These are phyloP conservation scores for Carpinus viminea DNA, from an alignment of 306 rosid species.

Conservation along the genomic window DNA sequence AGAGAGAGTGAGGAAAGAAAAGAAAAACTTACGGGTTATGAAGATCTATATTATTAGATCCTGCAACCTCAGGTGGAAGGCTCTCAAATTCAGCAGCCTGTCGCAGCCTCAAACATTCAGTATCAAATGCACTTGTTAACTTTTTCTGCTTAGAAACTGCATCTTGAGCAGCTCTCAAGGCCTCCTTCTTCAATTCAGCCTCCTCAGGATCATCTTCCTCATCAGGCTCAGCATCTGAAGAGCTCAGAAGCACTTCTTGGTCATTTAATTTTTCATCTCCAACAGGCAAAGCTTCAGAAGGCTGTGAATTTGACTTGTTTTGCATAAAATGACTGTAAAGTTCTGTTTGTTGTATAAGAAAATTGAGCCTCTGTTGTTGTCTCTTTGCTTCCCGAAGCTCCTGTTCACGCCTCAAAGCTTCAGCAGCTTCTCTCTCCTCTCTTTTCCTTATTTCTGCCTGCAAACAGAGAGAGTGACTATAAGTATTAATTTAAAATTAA, in stretches of 20 bases:
- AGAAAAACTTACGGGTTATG: slow-evolving; percentile 75
- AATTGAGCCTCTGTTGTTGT: slow-evolving; percentile 96
- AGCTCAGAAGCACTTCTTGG: slow-evolving; percentile 46
- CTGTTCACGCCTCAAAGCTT: slow-evolving; percentile 92
- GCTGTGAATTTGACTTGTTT: slow-evolving; percentile 76
- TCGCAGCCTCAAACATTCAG: slow-evolving; percentile 80
- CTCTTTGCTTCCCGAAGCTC: slow-evolving; percentile 98
- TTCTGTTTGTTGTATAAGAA: slow-evolving; percentile 98
- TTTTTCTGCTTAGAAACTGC: slow-evolving; percentile 92
- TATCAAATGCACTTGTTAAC: slow-evolving; percentile 82
- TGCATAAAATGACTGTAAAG: slow-evolving; percentile 98
- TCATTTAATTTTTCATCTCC: slow-evolving; percentile 53
- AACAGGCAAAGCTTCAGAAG: slow-evolving; percentile 58
- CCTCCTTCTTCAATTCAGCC: slow-evolving; percentile 88
- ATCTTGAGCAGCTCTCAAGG: slow-evolving; percentile 96
- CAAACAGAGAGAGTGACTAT: slow-evolving; percentile 23
- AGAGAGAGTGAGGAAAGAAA: not conserved
- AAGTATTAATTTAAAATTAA: not conserved
- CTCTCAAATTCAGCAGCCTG: slow-evolving; percentile 72
- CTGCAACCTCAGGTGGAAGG: slow-evolving; percentile 72
- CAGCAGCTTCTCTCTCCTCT: slow-evolving; percentile 98
- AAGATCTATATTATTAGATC: slow-evolving; percentile 93
- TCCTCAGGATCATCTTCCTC: slow-evolving; percentile 91
- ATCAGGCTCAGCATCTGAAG: slow-evolving; percentile 44
- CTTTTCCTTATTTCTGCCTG: slow-evolving; percentile 88